Percentiles rank a stretch among this genome's conserved stretches.
These are phyloP conservation scores for Pythium rhizo-oryzae DNA, from an alignment of 352 stramenopile genomes.

Conservation along the genomic window DNA sequence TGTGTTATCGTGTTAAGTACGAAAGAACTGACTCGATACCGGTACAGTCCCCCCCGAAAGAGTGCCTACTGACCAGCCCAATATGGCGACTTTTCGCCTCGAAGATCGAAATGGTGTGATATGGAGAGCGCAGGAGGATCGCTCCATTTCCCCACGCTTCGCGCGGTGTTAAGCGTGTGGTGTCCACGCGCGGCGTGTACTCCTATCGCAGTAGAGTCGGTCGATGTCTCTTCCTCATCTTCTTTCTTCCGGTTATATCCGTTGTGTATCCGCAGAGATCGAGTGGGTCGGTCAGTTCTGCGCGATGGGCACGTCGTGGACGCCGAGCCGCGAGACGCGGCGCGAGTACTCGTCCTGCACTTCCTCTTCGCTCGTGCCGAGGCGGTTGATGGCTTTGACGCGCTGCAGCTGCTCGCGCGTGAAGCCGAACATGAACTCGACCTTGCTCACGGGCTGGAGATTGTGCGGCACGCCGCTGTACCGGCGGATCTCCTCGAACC, in stretches of 20 bases:
- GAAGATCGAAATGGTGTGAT: too few relatives aligned
- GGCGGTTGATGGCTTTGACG: slow-evolving; percentile 41
- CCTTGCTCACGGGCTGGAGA: slow-evolving; percentile 27
- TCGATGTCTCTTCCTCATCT: too few relatives aligned
- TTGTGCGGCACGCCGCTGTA: slow-evolving; percentile 33
- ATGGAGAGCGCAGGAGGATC: too few relatives aligned
- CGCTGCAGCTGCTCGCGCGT: slow-evolving; percentile 39
- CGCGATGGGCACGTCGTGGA: slow-evolving; percentile 23
- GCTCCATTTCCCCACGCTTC: too few relatives aligned
- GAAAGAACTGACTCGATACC: neutral
- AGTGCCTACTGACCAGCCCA: too few relatives aligned
- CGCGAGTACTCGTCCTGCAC: slow-evolving; percentile 42
- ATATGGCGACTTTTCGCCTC: too few relatives aligned
- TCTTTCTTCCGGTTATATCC: neutral
- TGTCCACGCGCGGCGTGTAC: neutral
- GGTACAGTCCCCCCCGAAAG: neutral
- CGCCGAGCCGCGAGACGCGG: slow-evolving; percentile 36
- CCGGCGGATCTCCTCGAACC: slow-evolving; percentile 32
- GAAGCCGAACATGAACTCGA: slow-evolving; percentile 45
- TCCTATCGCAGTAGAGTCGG: too few relatives aligned
- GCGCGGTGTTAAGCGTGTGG: too few relatives aligned
- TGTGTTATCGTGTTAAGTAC: neutral
- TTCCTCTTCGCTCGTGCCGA: slow-evolving; percentile 43
- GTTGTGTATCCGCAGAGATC: neutral
- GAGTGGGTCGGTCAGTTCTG: slow-evolving; percentile 5